Evolutionary conservation across 2,329 filamentous ascomycete genomes (phyloP).

Genomic region (Penicillium sp.): DNA sequence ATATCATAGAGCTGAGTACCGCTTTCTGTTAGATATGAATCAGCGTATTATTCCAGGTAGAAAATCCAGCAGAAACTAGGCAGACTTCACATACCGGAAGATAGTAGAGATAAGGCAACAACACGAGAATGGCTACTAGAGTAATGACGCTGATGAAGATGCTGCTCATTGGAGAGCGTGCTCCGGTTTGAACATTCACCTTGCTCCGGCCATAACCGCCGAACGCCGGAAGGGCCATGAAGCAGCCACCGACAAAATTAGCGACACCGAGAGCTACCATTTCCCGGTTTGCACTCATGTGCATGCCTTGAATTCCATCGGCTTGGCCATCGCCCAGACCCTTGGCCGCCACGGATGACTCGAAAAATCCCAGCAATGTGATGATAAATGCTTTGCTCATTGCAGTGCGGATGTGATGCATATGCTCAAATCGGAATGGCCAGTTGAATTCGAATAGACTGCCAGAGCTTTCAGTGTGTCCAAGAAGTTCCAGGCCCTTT

Average conservation of each 20-base stretch:
- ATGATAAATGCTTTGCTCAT: conserved; percentile 94
- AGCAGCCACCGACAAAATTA: conserved; percentile 88
- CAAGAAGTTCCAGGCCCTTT: conserved; percentile 80
- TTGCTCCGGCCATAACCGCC: conserved; percentile 96
- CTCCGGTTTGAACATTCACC: conserved; percentile 89
- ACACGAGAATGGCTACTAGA: conserved; percentile 75
- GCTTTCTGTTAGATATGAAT: conserved; percentile 68
- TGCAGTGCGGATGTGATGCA: conserved; percentile 81
- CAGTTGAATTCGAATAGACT: conserved; percentile 78
- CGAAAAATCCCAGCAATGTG: conserved; percentile 95
- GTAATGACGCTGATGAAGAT: conserved; percentile 84
- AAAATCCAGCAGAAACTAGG: too few species aligned
- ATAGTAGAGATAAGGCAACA: conserved; percentile 92
- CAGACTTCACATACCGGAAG: conserved; percentile 71
- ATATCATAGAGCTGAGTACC: conserved; percentile 90
- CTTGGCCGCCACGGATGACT: conserved; percentile 95
- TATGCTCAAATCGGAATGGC: conserved; percentile 76
- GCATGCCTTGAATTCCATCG: conserved; percentile 75
- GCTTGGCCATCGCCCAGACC: conserved; percentile 69
- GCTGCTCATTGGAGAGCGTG: conserved; percentile 90
- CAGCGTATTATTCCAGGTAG: conserved; percentile 5
- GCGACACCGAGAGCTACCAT: conserved; percentile 88
- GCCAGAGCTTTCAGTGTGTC: conserved; percentile 75
- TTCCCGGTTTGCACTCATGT: conserved; percentile 88
- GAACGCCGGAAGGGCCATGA: conserved; percentile 91